A percentile compares a stretch with the other conserved stretches of the same genome.
phyloP scores from a whole-genome alignment of 345 rosid genomes.

The Trapa bicornis region DNA sequence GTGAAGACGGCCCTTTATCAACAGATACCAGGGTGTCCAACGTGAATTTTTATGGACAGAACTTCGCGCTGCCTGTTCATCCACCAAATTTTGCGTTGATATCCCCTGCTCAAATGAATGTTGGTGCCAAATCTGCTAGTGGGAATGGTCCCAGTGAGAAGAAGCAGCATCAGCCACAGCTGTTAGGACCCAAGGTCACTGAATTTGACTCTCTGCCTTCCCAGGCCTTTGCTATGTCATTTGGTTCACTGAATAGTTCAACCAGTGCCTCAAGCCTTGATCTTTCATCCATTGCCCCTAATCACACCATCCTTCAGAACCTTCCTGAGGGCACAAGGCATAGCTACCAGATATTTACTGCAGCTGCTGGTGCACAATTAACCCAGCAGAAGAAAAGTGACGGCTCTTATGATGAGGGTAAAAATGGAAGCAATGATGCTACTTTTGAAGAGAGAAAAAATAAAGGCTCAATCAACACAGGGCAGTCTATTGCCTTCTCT shows the following conservation, averaged over 20 bases:
- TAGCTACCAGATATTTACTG: constrained; percentile 43
- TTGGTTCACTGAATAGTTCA: constrained; percentile 54
- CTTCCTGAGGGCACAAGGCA: constrained; percentile 67
- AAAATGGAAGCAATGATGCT: constrained; percentile 35
- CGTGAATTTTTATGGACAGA: constrained; percentile 48
- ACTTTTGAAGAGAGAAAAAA: constrained; percentile 52
- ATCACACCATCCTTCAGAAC: constrained; percentile 62
- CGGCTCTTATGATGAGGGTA: constrained; percentile 55
- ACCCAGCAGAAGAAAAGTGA: constrained; percentile 69
- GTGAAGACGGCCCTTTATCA: constrained; percentile 75
- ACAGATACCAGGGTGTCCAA: constrained; percentile 62
- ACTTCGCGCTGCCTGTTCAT: constrained; percentile 48
- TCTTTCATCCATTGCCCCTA: constrained; percentile 63
- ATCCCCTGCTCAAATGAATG: constrained; percentile 38
- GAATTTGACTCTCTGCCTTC: constrained; percentile 49
- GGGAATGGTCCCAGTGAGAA: constrained; percentile 43
- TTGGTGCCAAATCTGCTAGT: constrained; percentile 21
- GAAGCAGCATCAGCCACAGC: constrained; percentile 35
- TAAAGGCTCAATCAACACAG: constrained; percentile 27
- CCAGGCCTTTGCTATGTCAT: constrained; percentile 88
- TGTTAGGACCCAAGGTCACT: constrained; percentile 31
- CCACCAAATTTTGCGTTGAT: constrained; percentile 55
- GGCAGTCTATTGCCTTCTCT: constrained; percentile 78
- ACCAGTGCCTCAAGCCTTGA: constrained; percentile 40
- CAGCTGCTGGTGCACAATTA: constrained; percentile 53